Base-by-base conservation (phyloP, 78 protist species). In the Dictyostelium brefeldianum region DNA sequence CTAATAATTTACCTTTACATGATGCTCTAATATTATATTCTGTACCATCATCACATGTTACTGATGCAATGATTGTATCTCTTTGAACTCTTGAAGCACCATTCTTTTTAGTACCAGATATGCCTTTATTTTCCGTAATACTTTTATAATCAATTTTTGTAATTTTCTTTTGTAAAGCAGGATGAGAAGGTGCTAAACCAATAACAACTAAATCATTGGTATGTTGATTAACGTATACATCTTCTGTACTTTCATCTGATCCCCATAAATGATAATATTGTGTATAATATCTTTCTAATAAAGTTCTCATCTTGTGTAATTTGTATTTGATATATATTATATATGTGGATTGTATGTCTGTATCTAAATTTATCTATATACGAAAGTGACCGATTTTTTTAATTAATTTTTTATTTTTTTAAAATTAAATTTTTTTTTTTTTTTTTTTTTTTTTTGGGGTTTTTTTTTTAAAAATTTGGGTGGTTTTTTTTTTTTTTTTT, bases 261-360 rank as follows among this genome's bases (percentile, higher is more conserved):
- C 31, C 22, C 29, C 22, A 81, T 41, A 51, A 8, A 57, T 8
- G 7, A 84, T 25, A 84, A 57, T 43, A 74, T 36, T 77, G 83
- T 56, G 80, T 50, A 87, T 87, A 87, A 65, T 87, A 87, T 87
- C 92, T 87, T 87, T 87, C 92, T 48, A 87, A 64, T 22, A 87
- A 75, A 10, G 92, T 87, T 77, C 78, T 87, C 92, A 87, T 85
- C n/a, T 50, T 65, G 1, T 54, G n/a, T n/a, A n/a, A n/a, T n/a
- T 43, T 73, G 5, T 73, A 25, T 67, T 31, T 67, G 75, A 14
- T 67, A 31, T 22, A 18, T 8, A 17, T 7, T 36, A 36, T 36
- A 36, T 36, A 36, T 36, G 2, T 36, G 43, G 2, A 36, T 36
- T 3, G 2, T 3, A 36, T 36, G 2, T 36, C 2, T 36, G 43